Conservation (phyloP, 2,329 filamentous ascomycete genomes). For the Alternaria alternata region DNA sequence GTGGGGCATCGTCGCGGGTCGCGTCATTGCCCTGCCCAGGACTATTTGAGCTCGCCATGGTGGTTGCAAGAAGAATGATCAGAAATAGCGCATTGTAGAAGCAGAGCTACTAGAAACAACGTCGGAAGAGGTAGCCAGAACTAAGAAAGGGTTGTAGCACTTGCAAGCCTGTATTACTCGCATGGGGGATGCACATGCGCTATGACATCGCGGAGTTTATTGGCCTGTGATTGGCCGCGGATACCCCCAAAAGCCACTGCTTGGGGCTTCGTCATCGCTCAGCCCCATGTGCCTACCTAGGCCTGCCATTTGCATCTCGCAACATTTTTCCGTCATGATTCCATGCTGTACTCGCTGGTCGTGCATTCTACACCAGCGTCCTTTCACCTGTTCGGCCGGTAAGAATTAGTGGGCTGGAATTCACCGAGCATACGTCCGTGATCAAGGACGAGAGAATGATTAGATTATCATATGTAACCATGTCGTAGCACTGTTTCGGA, state of each 20-base stretch:
- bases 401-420: neutral
- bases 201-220: constrained; percentile 21
- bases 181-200: constrained; percentile 5
- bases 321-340: neutral
- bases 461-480: neutral
- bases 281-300: constrained; percentile 10
- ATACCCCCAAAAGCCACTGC: constrained; percentile 6
- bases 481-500: neutral
- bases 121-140: neutral
- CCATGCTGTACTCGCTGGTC: neutral
- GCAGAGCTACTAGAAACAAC: neutral
- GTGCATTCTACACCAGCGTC: neutral
- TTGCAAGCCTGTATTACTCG: constrained; percentile 13
- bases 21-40: constrained; percentile 24
- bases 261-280: constrained; percentile 22
- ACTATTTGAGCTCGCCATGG: constrained; percentile 34
- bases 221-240: constrained; percentile 15
- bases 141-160: neutral
- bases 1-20: constrained; percentile 29
- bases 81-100: constrained; percentile 9
- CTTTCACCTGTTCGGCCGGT: neutral
- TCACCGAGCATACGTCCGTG: neutral
- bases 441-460: neutral
- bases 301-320: neutral
- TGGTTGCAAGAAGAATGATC: constrained; percentile 1